Conservation (phyloP, 371 early-diverging fungal species). For the Funneliformis caledonium region DNA sequence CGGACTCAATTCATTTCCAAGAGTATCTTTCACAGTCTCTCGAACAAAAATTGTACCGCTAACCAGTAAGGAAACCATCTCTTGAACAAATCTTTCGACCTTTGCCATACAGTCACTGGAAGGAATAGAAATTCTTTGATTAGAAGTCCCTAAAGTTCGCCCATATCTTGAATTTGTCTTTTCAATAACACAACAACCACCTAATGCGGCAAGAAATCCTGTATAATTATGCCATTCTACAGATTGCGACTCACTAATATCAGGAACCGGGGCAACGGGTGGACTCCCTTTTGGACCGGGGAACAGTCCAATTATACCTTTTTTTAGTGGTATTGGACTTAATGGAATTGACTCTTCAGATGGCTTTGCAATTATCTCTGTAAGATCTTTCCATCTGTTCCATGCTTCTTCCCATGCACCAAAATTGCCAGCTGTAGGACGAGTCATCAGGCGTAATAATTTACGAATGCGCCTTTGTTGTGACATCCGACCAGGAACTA, state of each 20-base stretch:
- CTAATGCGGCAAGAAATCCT: conserved; percentile 83
- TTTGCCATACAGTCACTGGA: conserved; percentile 52
- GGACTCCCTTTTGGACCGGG: not conserved
- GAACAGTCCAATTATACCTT: conserved; percentile 22
- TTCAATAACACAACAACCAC: conserved; percentile 69
- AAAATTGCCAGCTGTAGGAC: conserved; percentile 76
- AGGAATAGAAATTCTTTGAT: not conserved
- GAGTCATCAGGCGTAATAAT: conserved; percentile 67
- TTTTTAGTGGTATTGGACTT: conserved; percentile 22
- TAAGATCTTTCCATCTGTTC: conserved; percentile 75
- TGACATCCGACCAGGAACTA: conserved; percentile 71
- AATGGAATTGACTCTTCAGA: conserved; percentile 48
- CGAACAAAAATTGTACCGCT: conserved; percentile 85
- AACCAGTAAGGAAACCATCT: conserved; percentile 83
- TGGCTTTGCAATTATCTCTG: conserved; percentile 56
- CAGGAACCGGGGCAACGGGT: not conserved
- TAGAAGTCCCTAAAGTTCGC: conserved; percentile 21
- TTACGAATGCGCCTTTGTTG: conserved; percentile 82
- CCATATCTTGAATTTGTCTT: conserved; percentile 39
- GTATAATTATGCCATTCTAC: conserved; percentile 81
- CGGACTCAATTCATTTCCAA: conserved; percentile 84
- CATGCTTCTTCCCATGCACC: conserved; percentile 89
- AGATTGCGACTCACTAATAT: not conserved
- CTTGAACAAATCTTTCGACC: conserved; percentile 83
- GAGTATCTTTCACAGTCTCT: conserved; percentile 87